Percentiles rank a stretch among this genome's conserved stretches.
Evolutionary conservation across 2,329 filamentous ascomycete species (phyloP).

Genomic region (Waltergamsia citrina): DNA sequence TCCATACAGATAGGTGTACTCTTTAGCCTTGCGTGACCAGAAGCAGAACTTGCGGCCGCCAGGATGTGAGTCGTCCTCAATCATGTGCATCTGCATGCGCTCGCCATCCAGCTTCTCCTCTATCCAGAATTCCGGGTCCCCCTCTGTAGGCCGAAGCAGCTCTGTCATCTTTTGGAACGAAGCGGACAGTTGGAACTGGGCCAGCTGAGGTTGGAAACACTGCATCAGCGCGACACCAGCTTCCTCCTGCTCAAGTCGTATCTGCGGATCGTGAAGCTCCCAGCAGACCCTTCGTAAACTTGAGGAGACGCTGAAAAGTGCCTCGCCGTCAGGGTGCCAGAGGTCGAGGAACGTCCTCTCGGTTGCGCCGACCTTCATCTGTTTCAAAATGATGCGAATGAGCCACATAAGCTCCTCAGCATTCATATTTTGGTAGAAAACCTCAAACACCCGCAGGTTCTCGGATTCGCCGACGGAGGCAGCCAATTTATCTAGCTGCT

Average conservation of each 20-base stretch:
- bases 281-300: slow-evolving; percentile 87
- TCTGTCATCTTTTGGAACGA: slow-evolving; percentile 70
- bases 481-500: slow-evolving; percentile 69
- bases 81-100: slow-evolving; percentile 93
- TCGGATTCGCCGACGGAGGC: slow-evolving; percentile 71
- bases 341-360: slow-evolving; percentile 81
- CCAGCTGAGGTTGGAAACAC: slow-evolving; percentile 92
- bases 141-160: slow-evolving; percentile 53
- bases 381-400: slow-evolving; percentile 82
- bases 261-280: slow-evolving; percentile 70
- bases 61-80: slow-evolving; percentile 53
- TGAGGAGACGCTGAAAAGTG: slow-evolving; percentile 81
- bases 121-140: slow-evolving; percentile 82
- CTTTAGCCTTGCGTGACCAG: slow-evolving; percentile 93
- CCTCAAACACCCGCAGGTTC: slow-evolving; percentile 70
- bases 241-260: slow-evolving; percentile 67
- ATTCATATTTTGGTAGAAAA: slow-evolving; percentile 87
- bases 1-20: slow-evolving; percentile 93
- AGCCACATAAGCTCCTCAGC: slow-evolving; percentile 90
- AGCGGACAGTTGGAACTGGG: slow-evolving; percentile 78
- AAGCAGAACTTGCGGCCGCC: slow-evolving; percentile 73
- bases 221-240: slow-evolving; percentile 76
- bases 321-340: slow-evolving; percentile 72
- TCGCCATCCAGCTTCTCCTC: slow-evolving; percentile 98
- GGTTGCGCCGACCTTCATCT: slow-evolving; percentile 65